A percentile compares a stretch with the other conserved stretches of the same genome.
Evolutionary conservation across 768 basidiomycete species (phyloP).

Genomic region (Russula emetica): DNA sequence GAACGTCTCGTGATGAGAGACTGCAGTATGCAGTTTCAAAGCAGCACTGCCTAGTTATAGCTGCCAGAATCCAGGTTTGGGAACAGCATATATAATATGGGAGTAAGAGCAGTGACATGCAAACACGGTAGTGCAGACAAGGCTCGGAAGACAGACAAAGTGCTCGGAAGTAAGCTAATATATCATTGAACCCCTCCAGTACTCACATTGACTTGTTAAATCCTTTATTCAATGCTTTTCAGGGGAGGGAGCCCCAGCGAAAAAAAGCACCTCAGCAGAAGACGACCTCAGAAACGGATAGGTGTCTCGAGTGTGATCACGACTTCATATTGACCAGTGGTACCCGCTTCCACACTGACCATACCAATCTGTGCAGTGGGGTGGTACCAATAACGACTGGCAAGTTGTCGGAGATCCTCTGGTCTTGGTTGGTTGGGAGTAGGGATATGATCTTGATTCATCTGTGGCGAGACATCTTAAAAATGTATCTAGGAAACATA

Average conservation of each 20-base stretch:
- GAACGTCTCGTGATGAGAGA: too few relatives aligned
- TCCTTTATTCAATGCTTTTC: too few relatives aligned
- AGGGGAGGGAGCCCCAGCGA: not conserved
- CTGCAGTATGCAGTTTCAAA: too few relatives aligned
- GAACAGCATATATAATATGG: too few relatives aligned
- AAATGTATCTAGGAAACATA: not conserved
- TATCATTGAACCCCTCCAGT: too few relatives aligned
- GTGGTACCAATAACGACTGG: not conserved
- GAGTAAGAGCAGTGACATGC: too few relatives aligned
- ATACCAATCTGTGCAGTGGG: not conserved
- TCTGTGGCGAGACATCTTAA: not conserved
- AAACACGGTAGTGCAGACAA: not conserved
- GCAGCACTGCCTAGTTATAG: too few relatives aligned
- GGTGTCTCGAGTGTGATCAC: not conserved
- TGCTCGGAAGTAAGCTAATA: too few relatives aligned
- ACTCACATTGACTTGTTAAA: too few relatives aligned
- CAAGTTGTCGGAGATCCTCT: conserved; percentile 1
- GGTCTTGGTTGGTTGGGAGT: not conserved
- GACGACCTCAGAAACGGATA: not conserved
- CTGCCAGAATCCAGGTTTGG: too few relatives aligned
- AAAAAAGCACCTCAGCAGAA: not conserved
- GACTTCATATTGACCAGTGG: not conserved
- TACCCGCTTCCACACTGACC: conserved; percentile 1
- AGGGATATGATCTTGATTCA: not conserved
- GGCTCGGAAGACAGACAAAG: not conserved